Evolutionary conservation across 768 basidiomycete genomes (phyloP).

Genomic region (Xanthoconium stramineum): DNA sequence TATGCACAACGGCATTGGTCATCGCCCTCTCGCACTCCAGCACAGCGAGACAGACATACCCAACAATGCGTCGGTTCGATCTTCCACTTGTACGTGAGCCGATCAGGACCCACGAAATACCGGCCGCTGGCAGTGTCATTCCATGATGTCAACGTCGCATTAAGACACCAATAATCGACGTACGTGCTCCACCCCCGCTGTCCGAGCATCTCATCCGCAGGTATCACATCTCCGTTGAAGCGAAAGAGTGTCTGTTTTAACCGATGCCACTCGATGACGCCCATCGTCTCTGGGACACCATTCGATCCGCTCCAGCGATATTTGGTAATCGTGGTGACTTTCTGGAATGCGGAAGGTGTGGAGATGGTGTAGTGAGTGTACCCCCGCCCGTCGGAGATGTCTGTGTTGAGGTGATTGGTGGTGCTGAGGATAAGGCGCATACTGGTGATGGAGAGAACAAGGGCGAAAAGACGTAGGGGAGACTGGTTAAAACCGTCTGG

Average conservation of each 20-base stretch:
- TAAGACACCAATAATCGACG: background rate
- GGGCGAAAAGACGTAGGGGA: background rate
- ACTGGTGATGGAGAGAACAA: background rate
- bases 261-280: slow-evolving; percentile 25
- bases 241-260: slow-evolving; percentile 12
- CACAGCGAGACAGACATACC: slow-evolving; percentile 12
- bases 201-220: slow-evolving; percentile 10
- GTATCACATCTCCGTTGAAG: slow-evolving; percentile 13
- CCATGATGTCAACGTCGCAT: background rate
- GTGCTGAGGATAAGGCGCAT: slow-evolving; percentile 26
- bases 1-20: background rate
- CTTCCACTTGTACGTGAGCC: slow-evolving; percentile 33
- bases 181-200: slow-evolving; percentile 18
- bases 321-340: slow-evolving; percentile 26
- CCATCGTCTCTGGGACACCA: slow-evolving; percentile 20
- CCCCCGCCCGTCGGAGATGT: slow-evolving; percentile 21
- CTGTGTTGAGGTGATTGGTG: slow-evolving; percentile 17
- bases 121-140: slow-evolving; percentile 21
- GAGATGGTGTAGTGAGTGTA: slow-evolving; percentile 17
- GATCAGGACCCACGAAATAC: slow-evolving; percentile 33
- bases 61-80: slow-evolving; percentile 22
- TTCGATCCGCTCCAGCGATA: slow-evolving; percentile 16
- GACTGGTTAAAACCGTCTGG: no score
- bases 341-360: slow-evolving; percentile 10
- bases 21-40: background rate